Evolutionary conservation across 2,329 filamentous ascomycete genomes (phyloP), one percentile per base, ranked within the genome.

Genomic region (Orbilia blumenaviensis): DNA sequence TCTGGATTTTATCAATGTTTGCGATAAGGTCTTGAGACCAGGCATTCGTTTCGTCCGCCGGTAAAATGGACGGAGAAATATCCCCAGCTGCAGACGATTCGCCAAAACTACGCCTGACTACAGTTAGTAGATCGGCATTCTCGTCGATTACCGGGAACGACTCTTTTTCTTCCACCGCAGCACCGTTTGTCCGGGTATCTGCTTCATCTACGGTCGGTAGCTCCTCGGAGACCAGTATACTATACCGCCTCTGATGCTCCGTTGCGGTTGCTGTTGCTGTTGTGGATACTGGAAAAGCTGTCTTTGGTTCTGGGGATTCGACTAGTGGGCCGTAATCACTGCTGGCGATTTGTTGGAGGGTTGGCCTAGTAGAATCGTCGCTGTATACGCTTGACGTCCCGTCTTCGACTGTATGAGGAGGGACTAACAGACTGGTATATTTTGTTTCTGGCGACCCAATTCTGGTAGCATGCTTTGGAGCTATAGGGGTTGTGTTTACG

Each of bases 11-110:
- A 14, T 64, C 52, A 12, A 74, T 48, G 56, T 74, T 64, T n/a
- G 69, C 69, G 23, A 74, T 62, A 5, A 74, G 69, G 8, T 64
- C 62, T 41, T 67, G 69, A 14, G 69, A 74, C 69, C 69, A 74
- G 25, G 50, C 8, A 54, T 67, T 66, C 10, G 52, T 44, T 41
- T 66, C 69, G 18, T 74, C 69, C 4, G 21, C 25, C 44, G 60
- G n/a, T 25, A 61, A 18, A 21, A 41, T 34, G 0, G 67, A 25
- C 32, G 68, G 68, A 8, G 68, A 73, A 5, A 73, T 60, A 27
- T 58, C 42, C 5, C 61, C 61, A 16, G 23, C 68, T 10, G 44
- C 16, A 2, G 50, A 41, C 9, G 66, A 50, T 2, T 71, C 66
- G 18, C 66, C 66, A 32, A 73, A 32, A 2, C 50, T 66, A 6